Base-by-base conservation (phyloP, 2,329 filamentous ascomycete genomes). In the Phyllosticta capitalensis region DNA sequence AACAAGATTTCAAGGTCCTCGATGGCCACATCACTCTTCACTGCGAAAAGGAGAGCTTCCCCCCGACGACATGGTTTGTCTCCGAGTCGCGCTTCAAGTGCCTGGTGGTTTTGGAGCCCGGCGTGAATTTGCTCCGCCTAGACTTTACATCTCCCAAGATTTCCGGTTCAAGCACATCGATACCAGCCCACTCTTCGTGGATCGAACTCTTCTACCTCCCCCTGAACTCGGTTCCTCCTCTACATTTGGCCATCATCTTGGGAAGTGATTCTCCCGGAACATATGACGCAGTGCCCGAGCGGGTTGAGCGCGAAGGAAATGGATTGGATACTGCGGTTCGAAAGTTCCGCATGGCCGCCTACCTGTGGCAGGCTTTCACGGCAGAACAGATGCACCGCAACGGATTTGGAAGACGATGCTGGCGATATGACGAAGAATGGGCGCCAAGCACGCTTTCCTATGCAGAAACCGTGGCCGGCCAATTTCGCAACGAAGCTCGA, bases 351-450 rank as follows among this genome's bases (percentile, higher is more conserved):
- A 96, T 95, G 88, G 88, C 91, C 19, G 92, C 90, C 22, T 96
- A 97, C 70, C 79, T 97, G 14, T 97, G 94, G 92, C 94, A 99
- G 71, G 90, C 92, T 7, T 97, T 95, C 68, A 97, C 92, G 0
- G 90, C 90, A 6, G 94, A 99, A 72, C 92, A 97, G 71, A 97
- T 97, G 92, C 88, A 84, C 71, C 86, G 90, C 63, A 89, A 96
- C 70, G 89, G 87, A 62, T 84, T 97, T 65, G 91, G 92, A 9
- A 83, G 92, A 61, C 85, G 92, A 60, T 86, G 84, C 57, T 97
- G 96, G 72, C 83, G 92, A 51, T 92, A 95, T 63, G 94, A 97
- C 67, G 94, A 99, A 72, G 89, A 96, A 70, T 97, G 94, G 94
- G 89, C 89, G 62, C 84, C 85, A 2, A 92, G 92, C 7, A 89